phyloP scores from a whole-genome alignment of 2,329 filamentous ascomycete genomes.

The Huntiella savannae region DNA sequence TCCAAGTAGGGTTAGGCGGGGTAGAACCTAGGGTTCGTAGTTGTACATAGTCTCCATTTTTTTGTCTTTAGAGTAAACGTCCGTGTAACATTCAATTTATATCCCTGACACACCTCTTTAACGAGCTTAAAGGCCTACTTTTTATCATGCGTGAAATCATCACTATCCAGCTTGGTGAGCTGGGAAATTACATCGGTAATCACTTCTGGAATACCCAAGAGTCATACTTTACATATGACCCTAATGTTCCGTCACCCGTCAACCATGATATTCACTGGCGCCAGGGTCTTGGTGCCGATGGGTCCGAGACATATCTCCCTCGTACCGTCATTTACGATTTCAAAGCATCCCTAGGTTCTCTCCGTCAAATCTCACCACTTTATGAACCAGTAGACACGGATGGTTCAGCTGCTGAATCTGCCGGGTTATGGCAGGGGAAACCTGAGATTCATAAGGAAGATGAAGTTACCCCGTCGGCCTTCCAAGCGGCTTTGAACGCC shows the following conservation, averaged over 20 bases:
- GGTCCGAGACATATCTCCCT: conserved; percentile 79
- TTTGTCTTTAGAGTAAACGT: too few relatives aligned
- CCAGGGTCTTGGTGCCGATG: conserved; percentile 62
- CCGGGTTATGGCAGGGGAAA: conserved; percentile 3
- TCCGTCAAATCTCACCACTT: conserved; percentile 72
- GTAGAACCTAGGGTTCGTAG: not conserved
- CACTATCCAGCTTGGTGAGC: conserved; percentile 80
- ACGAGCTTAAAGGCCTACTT: too few relatives aligned
- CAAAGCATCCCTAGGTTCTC: conserved; percentile 77
- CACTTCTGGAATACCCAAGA: conserved; percentile 99
- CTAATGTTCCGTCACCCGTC: conserved; percentile 19
- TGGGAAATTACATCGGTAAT: conserved; percentile 80
- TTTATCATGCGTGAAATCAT: conserved; percentile 45
- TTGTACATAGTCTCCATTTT: not conserved
- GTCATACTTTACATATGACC: conserved; percentile 84
- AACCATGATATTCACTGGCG: conserved; percentile 63
- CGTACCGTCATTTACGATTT: conserved; percentile 86
- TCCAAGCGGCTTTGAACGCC: conserved; percentile 61
- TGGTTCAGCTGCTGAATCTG: not conserved
- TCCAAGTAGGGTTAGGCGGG: not conserved
- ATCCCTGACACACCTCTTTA: not conserved
- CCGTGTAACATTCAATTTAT: too few relatives aligned
- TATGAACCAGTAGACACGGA: conserved; percentile 30
- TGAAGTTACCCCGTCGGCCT: conserved; percentile 47
- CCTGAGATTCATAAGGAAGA: conserved; percentile 23